Evolutionary conservation across 768 basidiomycete species (phyloP).

Genomic region (Lentinula boryana): DNA sequence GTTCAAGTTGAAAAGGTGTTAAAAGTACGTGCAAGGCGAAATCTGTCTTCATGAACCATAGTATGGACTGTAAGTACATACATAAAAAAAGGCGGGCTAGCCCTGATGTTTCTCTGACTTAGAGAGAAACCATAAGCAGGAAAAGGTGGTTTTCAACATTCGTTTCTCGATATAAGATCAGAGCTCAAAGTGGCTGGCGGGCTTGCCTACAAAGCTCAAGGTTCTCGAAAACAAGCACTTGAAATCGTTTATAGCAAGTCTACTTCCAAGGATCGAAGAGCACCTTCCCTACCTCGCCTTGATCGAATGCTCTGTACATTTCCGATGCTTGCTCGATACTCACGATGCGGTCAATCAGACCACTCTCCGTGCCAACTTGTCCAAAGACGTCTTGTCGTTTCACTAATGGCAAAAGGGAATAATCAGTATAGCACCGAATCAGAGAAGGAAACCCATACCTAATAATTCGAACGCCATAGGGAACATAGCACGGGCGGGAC

Average conservation of each 20-base stretch:
- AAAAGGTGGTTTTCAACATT: no score
- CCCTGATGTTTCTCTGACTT: no score
- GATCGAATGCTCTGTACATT: constrained; percentile 63
- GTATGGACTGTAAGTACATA: no score
- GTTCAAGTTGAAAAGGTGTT: no score
- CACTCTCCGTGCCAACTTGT: constrained; percentile 53
- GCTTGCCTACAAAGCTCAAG: no score
- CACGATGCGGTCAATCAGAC: constrained; percentile 66
- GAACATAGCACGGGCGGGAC: constrained; percentile 75
- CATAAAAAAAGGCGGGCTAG: no score
- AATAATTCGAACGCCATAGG: constrained; percentile 65
- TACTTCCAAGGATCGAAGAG: constrained; percentile 71
- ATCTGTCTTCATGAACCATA: no score
- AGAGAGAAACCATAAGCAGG: no score
- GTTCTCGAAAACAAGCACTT: no score
- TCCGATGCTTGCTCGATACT: constrained; percentile 49
- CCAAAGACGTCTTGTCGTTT: constrained; percentile 72
- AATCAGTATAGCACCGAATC: not conserved
- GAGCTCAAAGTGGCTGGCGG: no score
- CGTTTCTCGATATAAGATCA: no score
- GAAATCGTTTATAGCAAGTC: not conserved
- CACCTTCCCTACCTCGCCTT: constrained; percentile 68
- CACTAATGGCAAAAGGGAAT: constrained; percentile 22
- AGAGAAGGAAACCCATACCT: constrained; percentile 20
- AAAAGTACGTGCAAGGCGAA: no score